These are phyloP conservation scores for Nakazawaea holstii DNA, from an alignment of 805 yeast genomes.

Conservation along the genomic window DNA sequence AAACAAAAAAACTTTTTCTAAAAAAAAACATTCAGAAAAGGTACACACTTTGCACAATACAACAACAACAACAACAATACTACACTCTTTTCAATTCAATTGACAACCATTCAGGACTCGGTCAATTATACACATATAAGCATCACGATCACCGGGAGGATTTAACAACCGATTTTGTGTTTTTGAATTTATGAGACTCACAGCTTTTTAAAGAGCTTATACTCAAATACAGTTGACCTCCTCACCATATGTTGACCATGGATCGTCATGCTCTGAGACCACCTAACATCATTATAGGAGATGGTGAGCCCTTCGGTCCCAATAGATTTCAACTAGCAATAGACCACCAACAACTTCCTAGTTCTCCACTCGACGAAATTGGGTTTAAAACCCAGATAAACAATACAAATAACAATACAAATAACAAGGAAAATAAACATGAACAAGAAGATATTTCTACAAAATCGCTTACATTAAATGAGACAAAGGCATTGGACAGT, in stretches of 20 bases:
- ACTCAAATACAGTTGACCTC: background rate
- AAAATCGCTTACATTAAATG: background rate
- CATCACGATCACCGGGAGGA: too few species aligned
- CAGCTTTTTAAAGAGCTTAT: too few species aligned
- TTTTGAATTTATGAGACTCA: too few species aligned
- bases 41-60: too few species aligned
- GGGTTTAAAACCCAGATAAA: constrained; percentile 3
- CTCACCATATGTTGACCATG: background rate
- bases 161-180: too few species aligned
- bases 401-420: background rate
- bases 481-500: background rate
- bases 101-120: too few species aligned
- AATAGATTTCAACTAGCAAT: background rate
- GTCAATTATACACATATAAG: too few species aligned
- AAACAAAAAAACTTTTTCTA: too few species aligned
- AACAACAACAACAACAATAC: too few species aligned
- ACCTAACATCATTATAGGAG: background rate
- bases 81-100: too few species aligned
- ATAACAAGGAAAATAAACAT: background rate
- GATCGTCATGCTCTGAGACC: background rate
- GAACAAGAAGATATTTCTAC: background rate
- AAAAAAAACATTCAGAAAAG: too few species aligned
- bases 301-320: background rate
- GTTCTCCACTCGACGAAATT: constrained; percentile 7
- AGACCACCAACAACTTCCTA: constrained; percentile 2